Evolutionary conservation across 2,329 filamentous ascomycete genomes (phyloP).

Genomic region (Penicillium glabrum): DNA sequence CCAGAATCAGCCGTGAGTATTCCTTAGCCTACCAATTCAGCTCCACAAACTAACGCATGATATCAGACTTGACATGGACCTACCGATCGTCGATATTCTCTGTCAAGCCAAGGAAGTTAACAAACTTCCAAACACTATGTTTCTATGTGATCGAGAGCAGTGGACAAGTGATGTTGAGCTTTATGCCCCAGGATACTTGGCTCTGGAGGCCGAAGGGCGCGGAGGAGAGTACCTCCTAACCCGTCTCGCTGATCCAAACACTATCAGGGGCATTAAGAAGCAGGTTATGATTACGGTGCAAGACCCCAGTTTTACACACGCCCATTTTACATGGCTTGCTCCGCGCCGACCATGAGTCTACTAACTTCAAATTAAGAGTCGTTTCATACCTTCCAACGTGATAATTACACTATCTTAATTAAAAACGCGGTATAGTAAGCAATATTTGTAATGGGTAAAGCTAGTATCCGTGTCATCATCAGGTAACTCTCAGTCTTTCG

Average conservation of each 20-base stretch:
- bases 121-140: conserved; percentile 9
- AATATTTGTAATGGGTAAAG: too few species aligned
- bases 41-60: not conserved
- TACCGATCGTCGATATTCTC: conserved; percentile 15
- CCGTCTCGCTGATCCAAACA: conserved; percentile 2
- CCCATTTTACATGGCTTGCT: conserved; percentile 3
- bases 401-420: too few species aligned
- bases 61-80: conserved; percentile 13
- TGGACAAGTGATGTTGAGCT: conserved; percentile 15
- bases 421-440: too few species aligned
- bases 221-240: conserved; percentile 6
- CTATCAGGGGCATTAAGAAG: not conserved
- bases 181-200: conserved; percentile 18
- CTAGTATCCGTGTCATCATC: too few species aligned
- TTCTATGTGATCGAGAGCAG: conserved; percentile 16
- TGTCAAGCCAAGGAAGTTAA: conserved; percentile 13
- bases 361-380: not conserved
- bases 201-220: conserved; percentile 13
- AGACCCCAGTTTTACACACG: conserved; percentile 4
- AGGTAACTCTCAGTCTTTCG: too few species aligned
- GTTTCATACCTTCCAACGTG: too few species aligned
- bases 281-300: conserved; percentile 2
- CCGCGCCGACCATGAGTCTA: conserved; percentile 1
- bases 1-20: conserved; percentile 5
- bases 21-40: not conserved